Evolutionary conservation across 306 rosid species (phyloP).

Genomic region (Ceratonia siliqua): DNA sequence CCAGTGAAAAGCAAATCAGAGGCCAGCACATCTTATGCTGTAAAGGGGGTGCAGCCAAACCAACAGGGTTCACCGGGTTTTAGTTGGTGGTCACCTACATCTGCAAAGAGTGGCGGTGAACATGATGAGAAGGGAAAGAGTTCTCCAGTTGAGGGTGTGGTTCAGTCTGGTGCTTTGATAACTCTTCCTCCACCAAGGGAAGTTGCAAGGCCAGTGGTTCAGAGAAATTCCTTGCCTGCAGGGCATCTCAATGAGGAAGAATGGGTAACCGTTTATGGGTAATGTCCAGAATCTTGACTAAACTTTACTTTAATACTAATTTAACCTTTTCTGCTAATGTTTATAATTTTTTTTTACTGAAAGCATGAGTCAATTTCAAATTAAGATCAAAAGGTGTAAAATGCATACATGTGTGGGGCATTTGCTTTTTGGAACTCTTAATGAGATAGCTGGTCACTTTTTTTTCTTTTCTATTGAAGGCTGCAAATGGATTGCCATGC

Average conservation of each 20-base stretch:
- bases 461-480: background rate
- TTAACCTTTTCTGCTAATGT: background rate
- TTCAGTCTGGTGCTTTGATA: constrained; percentile 86
- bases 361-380: background rate
- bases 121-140: constrained; percentile 82
- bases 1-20: constrained; percentile 61
- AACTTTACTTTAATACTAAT: constrained; percentile 11
- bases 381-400: background rate
- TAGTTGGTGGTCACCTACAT: constrained; percentile 81
- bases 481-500: background rate
- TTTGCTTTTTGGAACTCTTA: background rate
- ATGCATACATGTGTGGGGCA: background rate
- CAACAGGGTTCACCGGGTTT: constrained; percentile 64
- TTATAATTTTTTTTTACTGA: background rate
- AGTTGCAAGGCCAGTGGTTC: constrained; percentile 89
- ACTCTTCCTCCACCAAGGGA: constrained; percentile 88
- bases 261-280: constrained; percentile 98
- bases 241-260: constrained; percentile 85
- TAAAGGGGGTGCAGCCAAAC: constrained; percentile 63
- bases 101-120: constrained; percentile 72
- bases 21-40: constrained; percentile 79
- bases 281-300: constrained; percentile 42
- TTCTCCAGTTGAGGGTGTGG: constrained; percentile 95
- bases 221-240: constrained; percentile 67
- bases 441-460: background rate